phyloP scores from a whole-genome alignment of 176 grass and related monocot genomes.

The Elymus sibiricus region DNA sequence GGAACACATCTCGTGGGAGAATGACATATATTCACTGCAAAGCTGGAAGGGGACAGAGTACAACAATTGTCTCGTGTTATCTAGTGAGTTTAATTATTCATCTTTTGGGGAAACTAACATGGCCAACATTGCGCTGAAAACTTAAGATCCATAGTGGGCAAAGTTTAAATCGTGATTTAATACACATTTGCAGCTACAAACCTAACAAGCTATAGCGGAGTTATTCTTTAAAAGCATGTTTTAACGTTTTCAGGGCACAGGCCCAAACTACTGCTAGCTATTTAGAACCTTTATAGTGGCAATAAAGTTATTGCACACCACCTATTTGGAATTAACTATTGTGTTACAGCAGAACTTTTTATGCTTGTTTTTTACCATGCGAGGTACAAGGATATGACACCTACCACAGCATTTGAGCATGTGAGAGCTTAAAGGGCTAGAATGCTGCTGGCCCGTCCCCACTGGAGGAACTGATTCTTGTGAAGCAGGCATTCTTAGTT shows the following conservation, averaged over 20 bases:
- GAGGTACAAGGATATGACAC: slow-evolving; percentile 85
- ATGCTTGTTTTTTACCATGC: slow-evolving; percentile 34
- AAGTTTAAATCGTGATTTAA: background rate
- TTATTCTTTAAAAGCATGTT: background rate
- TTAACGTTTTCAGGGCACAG: background rate
- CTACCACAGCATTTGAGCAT: slow-evolving; percentile 54
- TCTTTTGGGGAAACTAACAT: background rate
- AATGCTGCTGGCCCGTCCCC: slow-evolving; percentile 66
- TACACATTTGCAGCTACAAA: background rate
- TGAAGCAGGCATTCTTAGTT: too few relatives aligned
- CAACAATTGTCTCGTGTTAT: slow-evolving; percentile 86
- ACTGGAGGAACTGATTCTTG: slow-evolving; percentile 35
- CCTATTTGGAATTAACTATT: background rate
- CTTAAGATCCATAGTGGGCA: background rate
- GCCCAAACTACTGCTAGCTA: background rate
- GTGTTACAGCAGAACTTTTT: background rate
- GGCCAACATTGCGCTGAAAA: background rate
- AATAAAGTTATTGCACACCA: background rate
- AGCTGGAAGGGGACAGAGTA: slow-evolving; percentile 89
- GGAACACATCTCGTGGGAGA: slow-evolving; percentile 64
- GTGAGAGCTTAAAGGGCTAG: slow-evolving; percentile 69
- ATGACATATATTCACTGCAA: slow-evolving; percentile 95
- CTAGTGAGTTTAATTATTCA: slow-evolving; percentile 44
- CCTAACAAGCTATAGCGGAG: background rate
- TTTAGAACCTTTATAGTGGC: background rate